Percentiles rank a stretch among this genome's conserved stretches.
These are phyloP conservation scores for Candida oleophila DNA, from an alignment of 805 yeast genomes.

Conservation along the genomic window DNA sequence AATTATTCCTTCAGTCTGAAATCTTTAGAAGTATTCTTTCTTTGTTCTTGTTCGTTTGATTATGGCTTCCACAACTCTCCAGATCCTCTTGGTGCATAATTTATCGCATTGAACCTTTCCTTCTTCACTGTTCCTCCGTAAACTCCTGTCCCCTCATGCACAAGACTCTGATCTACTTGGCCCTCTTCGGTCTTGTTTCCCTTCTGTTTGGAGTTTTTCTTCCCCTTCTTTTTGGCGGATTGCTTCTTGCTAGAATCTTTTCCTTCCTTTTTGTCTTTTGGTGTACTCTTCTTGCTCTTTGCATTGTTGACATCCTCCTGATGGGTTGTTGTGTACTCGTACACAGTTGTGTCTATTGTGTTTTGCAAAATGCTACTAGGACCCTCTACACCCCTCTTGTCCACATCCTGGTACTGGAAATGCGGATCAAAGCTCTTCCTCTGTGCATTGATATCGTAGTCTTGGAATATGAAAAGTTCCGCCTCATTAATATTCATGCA, in stretches of 20 bases:
- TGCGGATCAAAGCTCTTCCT: slow-evolving; percentile 24
- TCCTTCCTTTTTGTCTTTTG: slow-evolving; percentile 5
- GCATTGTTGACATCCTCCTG: not conserved
- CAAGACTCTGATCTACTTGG: slow-evolving; percentile 11
- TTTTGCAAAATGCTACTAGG: slow-evolving; percentile 27
- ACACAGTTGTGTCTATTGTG: slow-evolving; percentile 33
- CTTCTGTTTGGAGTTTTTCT: slow-evolving; percentile 2
- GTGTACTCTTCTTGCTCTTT: not conserved
- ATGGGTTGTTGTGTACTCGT: slow-evolving; percentile 15
- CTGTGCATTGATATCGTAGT: slow-evolving; percentile 32
- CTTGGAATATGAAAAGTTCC: slow-evolving; percentile 39
- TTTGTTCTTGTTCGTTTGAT: too few species aligned
- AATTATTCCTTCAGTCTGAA: too few species aligned
- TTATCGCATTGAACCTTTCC: slow-evolving; percentile 46
- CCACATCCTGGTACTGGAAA: slow-evolving; percentile 19
- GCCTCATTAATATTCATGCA: slow-evolving; percentile 53
- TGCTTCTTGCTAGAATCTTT: slow-evolving; percentile 20
- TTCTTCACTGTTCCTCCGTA: slow-evolving; percentile 33
- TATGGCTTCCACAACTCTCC: slow-evolving; percentile 62
- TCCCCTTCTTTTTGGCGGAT: slow-evolving; percentile 14
- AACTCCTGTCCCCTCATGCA: slow-evolving; percentile 10
- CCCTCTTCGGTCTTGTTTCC: slow-evolving; percentile 2
- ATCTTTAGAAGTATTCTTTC: too few species aligned
- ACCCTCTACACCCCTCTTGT: slow-evolving; percentile 16
- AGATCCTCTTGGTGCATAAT: slow-evolving; percentile 59